Conservation (phyloP, 345 rosid genomes). For the Kernera saxatilis region DNA sequence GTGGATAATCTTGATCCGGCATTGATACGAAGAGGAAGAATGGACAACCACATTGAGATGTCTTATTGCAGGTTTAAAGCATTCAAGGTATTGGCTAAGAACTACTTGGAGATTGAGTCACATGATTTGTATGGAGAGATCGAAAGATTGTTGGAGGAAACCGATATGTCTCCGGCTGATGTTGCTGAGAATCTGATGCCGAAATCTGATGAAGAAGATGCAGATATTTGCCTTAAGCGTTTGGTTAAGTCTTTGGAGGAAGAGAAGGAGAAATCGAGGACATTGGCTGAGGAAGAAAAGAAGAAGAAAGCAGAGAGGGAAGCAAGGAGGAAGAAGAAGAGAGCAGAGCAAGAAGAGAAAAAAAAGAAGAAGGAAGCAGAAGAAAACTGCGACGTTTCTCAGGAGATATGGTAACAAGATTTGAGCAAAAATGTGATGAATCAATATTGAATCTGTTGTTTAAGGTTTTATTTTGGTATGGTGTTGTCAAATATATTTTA, state of each 20-base stretch:
- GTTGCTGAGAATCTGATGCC: conserved; percentile 45
- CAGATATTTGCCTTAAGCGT: conserved; percentile 27
- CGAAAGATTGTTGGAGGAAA: conserved; percentile 10
- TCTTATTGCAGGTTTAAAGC: conserved; percentile 41
- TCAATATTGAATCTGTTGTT: too few species aligned
- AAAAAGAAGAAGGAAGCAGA: neutral
- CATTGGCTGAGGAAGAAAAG: conserved; percentile 11
- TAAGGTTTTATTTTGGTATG: too few species aligned
- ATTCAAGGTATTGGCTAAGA: conserved; percentile 43
- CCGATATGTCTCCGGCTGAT: conserved; percentile 36
- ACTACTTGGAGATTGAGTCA: conserved; percentile 31
- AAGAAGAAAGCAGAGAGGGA: conserved; percentile 1
- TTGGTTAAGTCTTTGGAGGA: conserved; percentile 29
- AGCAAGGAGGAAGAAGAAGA: neutral
- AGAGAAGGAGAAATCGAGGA: conserved; percentile 23
- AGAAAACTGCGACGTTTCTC: neutral
- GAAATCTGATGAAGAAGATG: conserved; percentile 21
- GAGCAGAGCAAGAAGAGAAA: conserved; percentile 1
- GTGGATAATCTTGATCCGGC: conserved; percentile 46
- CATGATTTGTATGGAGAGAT: conserved; percentile 27
- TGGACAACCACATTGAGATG: conserved; percentile 47
- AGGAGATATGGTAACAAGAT: too few species aligned
- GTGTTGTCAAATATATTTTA: too few species aligned
- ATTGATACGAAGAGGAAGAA: conserved; percentile 43
- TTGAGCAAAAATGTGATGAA: too few species aligned